These are phyloP conservation scores for Ophiostoma sp. DNA, from an alignment of 2,329 filamentous ascomycete species.

Conservation along the genomic window DNA sequence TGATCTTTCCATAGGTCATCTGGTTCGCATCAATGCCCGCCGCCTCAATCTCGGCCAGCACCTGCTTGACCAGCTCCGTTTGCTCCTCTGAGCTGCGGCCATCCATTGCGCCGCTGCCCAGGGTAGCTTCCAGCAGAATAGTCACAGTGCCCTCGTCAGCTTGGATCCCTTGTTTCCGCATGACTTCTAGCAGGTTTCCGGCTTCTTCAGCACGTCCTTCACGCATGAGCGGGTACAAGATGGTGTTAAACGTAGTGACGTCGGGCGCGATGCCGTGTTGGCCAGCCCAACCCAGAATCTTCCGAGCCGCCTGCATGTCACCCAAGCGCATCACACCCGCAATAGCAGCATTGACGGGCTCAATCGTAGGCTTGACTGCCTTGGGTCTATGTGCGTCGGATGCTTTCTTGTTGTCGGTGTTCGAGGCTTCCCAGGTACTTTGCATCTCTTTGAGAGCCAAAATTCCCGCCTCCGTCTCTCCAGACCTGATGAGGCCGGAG, in stretches of 20 bases:
- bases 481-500: slow-evolving; percentile 55
- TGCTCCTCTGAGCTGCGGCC: slow-evolving; percentile 16
- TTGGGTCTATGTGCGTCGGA: slow-evolving; percentile 21
- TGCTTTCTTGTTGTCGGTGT: neutral
- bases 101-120: slow-evolving; percentile 36
- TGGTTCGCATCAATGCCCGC: slow-evolving; percentile 55
- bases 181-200: slow-evolving; percentile 49
- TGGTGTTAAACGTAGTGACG: slow-evolving; percentile 59
- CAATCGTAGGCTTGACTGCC: slow-evolving; percentile 55
- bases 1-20: slow-evolving; percentile 63
- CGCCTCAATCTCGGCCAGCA: slow-evolving; percentile 54
- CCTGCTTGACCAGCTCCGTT: slow-evolving; percentile 38
- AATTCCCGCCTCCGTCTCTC: slow-evolving; percentile 52
- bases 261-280: slow-evolving; percentile 51
- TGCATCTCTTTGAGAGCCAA: slow-evolving; percentile 62
- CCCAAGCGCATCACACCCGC: slow-evolving; percentile 52
- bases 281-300: slow-evolving; percentile 55
- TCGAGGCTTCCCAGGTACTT: slow-evolving; percentile 47
- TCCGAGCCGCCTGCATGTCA: slow-evolving; percentile 45
- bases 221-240: slow-evolving; percentile 57
- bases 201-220: slow-evolving; percentile 45
- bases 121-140: slow-evolving; percentile 61
- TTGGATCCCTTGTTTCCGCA: slow-evolving; percentile 50
- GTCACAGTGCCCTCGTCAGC: slow-evolving; percentile 68
- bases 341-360: slow-evolving; percentile 64